These are phyloP conservation scores for Boechera retrofracta DNA, from an alignment of 345 rosid genomes.

Conservation along the genomic window DNA sequence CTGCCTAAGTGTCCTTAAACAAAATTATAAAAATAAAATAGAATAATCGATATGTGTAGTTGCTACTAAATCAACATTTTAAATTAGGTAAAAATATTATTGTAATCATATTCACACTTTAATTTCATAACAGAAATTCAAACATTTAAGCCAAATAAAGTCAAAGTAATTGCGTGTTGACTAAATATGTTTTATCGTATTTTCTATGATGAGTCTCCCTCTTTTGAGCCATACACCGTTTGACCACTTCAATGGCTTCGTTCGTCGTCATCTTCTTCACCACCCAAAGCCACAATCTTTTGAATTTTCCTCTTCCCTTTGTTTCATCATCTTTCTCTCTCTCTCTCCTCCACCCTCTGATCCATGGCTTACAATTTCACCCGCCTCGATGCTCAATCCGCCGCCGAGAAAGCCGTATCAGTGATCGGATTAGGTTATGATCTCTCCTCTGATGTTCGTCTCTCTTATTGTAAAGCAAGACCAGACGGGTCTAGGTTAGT, in stretches of 20 bases:
- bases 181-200: neutral
- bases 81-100: neutral
- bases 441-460: conserved; percentile 60
- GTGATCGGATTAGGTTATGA: conserved; percentile 89
- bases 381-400: conserved; percentile 68
- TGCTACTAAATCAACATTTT: neutral
- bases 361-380: conserved; percentile 50
- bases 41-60: neutral
- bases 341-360: neutral
- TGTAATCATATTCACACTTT: conserved; percentile 23
- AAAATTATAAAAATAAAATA: neutral
- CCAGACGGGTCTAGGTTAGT: conserved; percentile 62
- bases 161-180: conserved; percentile 43
- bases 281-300: conserved; percentile 28
- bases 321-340: neutral
- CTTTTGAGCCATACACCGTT: conserved; percentile 20
- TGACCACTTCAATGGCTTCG: conserved; percentile 42
- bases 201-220: too few relatives aligned
- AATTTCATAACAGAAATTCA: conserved; percentile 8
- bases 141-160: conserved; percentile 7
- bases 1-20: neutral
- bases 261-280: conserved; percentile 25
- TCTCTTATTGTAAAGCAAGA: conserved; percentile 63
- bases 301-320: conserved; percentile 21
- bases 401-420: conserved; percentile 86